Conservation (phyloP, 768 basidiomycete genomes). For the Naganishia vaughanmartiniae region DNA sequence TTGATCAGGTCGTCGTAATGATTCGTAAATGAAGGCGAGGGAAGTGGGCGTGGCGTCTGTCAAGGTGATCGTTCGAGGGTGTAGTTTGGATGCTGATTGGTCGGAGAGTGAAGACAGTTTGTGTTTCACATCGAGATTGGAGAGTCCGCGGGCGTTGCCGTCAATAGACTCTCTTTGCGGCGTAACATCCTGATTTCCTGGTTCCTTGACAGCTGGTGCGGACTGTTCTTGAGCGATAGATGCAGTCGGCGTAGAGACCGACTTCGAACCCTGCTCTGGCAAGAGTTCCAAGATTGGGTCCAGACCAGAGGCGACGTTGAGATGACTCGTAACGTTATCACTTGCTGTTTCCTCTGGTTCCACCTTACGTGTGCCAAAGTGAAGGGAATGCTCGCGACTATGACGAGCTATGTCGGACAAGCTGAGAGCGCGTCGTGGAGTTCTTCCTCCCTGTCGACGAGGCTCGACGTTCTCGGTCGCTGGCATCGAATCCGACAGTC, state of each 20-base stretch:
- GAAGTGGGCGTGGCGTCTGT: background rate
- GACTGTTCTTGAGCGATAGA: background rate
- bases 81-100: background rate
- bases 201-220: background rate
- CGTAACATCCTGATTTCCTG: background rate
- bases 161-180: background rate
- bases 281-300: background rate
- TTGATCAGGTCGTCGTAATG: background rate
- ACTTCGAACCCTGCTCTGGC: background rate
- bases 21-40: background rate
- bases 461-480: background rate
- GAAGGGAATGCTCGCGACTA: background rate
- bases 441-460: background rate
- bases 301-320: background rate
- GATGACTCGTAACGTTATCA: too few relatives aligned
- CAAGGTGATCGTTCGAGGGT: constrained; percentile 6
- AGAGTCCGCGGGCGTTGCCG: too few relatives aligned
- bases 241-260: background rate
- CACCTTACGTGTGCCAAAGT: background rate
- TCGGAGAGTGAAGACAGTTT: background rate
- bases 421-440: constrained; percentile 5
- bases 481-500: background rate
- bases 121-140: too few relatives aligned
- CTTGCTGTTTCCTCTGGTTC: background rate
- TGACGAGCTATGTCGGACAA: background rate